phyloP scores from a whole-genome alignment of 208 protist genomes.

The Leptomonas seymouri region DNA sequence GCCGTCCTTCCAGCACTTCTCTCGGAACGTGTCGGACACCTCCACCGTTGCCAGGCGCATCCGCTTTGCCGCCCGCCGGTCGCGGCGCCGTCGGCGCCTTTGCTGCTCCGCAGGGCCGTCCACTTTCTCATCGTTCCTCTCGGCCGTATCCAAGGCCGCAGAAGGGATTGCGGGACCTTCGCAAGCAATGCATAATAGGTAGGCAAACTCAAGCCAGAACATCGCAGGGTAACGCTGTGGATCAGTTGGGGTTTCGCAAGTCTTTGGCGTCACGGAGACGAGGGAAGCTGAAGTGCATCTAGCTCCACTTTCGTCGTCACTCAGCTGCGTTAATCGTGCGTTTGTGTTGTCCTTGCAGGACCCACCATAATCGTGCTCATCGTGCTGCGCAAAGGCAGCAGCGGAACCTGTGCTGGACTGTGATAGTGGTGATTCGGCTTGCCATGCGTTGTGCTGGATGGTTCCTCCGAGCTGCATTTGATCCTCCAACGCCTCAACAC shows the following conservation, averaged over 20 bases:
- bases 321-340: too few relatives aligned
- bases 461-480: background rate
- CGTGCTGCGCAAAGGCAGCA: background rate
- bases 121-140: constrained; percentile 15
- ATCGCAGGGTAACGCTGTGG: constrained; percentile 5
- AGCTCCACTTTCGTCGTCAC: background rate
- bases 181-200: constrained; percentile 12
- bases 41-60: constrained; percentile 29
- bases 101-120: constrained; percentile 24
- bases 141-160: constrained; percentile 27
- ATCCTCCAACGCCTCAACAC: background rate
- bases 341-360: too few relatives aligned
- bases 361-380: background rate
- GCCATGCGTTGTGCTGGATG: background rate
- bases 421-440: background rate
- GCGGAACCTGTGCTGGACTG: background rate
- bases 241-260: background rate
- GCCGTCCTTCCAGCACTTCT: constrained; percentile 39
- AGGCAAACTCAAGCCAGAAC: constrained; percentile 32
- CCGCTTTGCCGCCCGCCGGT: constrained; percentile 19
- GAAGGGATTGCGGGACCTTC: constrained; percentile 26
- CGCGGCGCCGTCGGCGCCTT: constrained; percentile 27
- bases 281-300: background rate
- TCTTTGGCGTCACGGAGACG: background rate
- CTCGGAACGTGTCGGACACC: constrained; percentile 31